A percentile compares a stretch with the other conserved stretches of the same genome.
phyloP scores from a whole-genome alignment of 2,329 filamentous ascomycete species.

The Juglanconis sp. region DNA sequence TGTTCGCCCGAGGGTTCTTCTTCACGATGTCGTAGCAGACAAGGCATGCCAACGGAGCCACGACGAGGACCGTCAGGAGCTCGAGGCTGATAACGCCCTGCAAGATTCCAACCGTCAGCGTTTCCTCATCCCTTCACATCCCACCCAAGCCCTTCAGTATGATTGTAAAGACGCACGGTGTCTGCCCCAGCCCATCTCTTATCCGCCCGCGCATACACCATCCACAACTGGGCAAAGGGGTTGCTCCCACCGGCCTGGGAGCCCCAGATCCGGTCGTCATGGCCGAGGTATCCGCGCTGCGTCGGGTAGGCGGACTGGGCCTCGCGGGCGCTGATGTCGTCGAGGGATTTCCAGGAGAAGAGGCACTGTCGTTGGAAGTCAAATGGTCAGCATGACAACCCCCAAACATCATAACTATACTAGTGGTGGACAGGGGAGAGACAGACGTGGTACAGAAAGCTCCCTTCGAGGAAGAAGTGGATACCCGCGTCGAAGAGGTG shows the following conservation, averaged over 20 bases:
- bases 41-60: conserved; percentile 56
- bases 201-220: conserved; percentile 66
- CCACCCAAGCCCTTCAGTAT: not conserved
- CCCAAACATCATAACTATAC: too few species aligned
- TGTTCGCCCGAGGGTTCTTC: conserved; percentile 51
- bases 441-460: conserved; percentile 73
- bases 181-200: conserved; percentile 62
- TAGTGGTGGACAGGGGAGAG: too few species aligned
- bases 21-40: conserved; percentile 59
- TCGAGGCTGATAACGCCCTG: conserved; percentile 62
- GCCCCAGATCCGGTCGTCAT: conserved; percentile 50
- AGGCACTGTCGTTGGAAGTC: conserved; percentile 55
- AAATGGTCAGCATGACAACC: not conserved
- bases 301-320: conserved; percentile 41
- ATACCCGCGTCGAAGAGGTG: conserved; percentile 90
- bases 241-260: conserved; percentile 53
- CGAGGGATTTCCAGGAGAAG: conserved; percentile 54
- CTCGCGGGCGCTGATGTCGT: conserved; percentile 29
- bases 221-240: conserved; percentile 60
- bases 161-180: conserved; percentile 36
- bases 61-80: conserved; percentile 62
- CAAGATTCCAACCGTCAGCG: not conserved
- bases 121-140: not conserved
- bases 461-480: conserved; percentile 87
- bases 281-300: conserved; percentile 51